A percentile compares a stretch with the other conserved stretches of the same genome.
phyloP scores from a whole-genome alignment of 495 filamentous ascomycete species.

The Neurospora sp. region DNA sequence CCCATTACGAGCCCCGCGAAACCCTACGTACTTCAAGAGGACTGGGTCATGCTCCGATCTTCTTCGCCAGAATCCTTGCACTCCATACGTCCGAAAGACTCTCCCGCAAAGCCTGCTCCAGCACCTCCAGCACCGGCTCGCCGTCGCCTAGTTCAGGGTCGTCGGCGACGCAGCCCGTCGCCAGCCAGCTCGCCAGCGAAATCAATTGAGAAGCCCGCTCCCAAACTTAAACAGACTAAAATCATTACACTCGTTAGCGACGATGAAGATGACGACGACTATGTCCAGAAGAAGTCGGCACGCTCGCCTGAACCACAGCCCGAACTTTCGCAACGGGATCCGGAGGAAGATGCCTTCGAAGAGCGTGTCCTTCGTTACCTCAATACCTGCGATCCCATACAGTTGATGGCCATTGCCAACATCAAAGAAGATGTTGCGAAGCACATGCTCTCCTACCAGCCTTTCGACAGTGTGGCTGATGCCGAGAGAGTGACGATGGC shows the following conservation, averaged over 20 bases:
- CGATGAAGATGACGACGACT: constrained; percentile 15
- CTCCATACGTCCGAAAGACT: constrained; percentile 4
- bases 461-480: constrained; percentile 53
- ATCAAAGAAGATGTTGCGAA: constrained; percentile 57
- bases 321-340: constrained; percentile 1
- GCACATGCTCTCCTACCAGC: constrained; percentile 55
- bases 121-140: constrained; percentile 11
- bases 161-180: constrained; percentile 10
- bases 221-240: neutral
- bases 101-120: neutral
- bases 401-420: constrained; percentile 68
- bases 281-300: constrained; percentile 9
- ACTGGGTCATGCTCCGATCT: constrained; percentile 17
- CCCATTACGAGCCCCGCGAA: constrained; percentile 12
- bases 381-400: constrained; percentile 63
- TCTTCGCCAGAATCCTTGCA: constrained; percentile 7
- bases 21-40: constrained; percentile 10
- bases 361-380: constrained; percentile 64
- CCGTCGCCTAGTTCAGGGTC: constrained; percentile 22
- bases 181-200: constrained; percentile 12
- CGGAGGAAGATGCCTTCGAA: constrained; percentile 9
- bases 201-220: neutral
- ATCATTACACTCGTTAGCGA: constrained; percentile 22
- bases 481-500: constrained; percentile 51
- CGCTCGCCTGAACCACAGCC: constrained; percentile 4